phyloP scores from a whole-genome alignment of 2,329 filamentous ascomycete genomes.

The Sporothrix luriei region DNA sequence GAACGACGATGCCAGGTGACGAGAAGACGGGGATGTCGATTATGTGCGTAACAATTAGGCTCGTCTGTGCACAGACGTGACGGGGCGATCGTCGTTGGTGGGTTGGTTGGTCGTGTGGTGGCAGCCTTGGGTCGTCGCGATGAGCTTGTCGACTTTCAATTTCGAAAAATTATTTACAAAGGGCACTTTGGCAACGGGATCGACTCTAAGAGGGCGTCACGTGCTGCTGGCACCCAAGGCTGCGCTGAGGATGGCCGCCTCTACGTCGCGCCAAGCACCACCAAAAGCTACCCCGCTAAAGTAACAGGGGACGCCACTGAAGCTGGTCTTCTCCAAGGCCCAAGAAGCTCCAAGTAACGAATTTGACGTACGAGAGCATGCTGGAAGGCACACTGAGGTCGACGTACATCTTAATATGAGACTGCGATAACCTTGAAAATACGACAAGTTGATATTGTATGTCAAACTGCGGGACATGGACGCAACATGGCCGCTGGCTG shows the following conservation, averaged over 20 bases:
- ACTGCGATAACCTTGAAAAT: neutral
- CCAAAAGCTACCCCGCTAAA: conserved; percentile 25
- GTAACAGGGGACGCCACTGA: neutral
- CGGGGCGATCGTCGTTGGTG: neutral
- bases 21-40: neutral
- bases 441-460: neutral
- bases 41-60: neutral
- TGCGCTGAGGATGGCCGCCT: neutral
- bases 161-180: conserved; percentile 20
- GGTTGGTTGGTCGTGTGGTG: neutral
- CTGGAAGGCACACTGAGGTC: too few relatives aligned
- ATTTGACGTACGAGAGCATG: neutral
- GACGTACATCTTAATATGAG: neutral
- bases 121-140: neutral
- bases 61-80: neutral
- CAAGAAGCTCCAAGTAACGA: neutral
- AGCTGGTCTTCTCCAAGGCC: neutral
- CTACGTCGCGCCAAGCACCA: neutral
- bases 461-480: neutral
- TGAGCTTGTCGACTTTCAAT: neutral
- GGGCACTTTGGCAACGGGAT: neutral
- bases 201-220: conserved; percentile 10
- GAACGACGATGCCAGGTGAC: neutral
- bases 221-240: conserved; percentile 1
- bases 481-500: conserved; percentile 1